Conservation (phyloP, 2,329 filamentous ascomycete species). For the Penicillium sp. region DNA sequence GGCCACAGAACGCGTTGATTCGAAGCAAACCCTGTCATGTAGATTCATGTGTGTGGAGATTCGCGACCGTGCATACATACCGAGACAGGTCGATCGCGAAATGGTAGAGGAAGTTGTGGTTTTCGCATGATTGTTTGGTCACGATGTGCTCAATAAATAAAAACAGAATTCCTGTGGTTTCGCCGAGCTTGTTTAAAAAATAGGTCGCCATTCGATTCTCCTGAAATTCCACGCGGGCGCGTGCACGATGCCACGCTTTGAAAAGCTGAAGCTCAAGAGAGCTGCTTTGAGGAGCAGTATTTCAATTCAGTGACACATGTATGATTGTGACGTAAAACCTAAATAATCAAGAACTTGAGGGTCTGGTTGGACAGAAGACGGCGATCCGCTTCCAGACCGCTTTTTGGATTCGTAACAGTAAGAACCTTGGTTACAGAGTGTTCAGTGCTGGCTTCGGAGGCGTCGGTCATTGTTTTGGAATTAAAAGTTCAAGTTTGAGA, state of each 20-base stretch:
- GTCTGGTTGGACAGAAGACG: too few species aligned
- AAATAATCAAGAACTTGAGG: too few species aligned
- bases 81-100: conserved; percentile 20
- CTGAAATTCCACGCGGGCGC: conserved; percentile 36
- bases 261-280: not conserved
- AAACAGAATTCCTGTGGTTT: conserved; percentile 43
- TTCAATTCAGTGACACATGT: too few species aligned
- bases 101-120: conserved; percentile 20
- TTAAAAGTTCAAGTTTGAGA: too few species aligned
- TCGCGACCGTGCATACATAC: conserved; percentile 42
- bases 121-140: conserved; percentile 33
- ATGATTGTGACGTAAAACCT: too few species aligned
- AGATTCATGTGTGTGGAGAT: too few species aligned
- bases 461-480: too few species aligned
- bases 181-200: conserved; percentile 34
- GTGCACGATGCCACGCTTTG: conserved; percentile 34
- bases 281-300: too few species aligned
- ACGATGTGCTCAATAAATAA: conserved; percentile 35
- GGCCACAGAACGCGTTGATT: conserved; percentile 29
- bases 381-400: too few species aligned
- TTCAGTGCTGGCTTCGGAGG: too few species aligned
- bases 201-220: conserved; percentile 33
- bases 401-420: too few species aligned
- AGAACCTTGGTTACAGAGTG: too few species aligned
- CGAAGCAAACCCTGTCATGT: conserved; percentile 41